Conservation (phyloP, 176 grass and related monocot species). For the Bolboschoenus planiculmis region DNA sequence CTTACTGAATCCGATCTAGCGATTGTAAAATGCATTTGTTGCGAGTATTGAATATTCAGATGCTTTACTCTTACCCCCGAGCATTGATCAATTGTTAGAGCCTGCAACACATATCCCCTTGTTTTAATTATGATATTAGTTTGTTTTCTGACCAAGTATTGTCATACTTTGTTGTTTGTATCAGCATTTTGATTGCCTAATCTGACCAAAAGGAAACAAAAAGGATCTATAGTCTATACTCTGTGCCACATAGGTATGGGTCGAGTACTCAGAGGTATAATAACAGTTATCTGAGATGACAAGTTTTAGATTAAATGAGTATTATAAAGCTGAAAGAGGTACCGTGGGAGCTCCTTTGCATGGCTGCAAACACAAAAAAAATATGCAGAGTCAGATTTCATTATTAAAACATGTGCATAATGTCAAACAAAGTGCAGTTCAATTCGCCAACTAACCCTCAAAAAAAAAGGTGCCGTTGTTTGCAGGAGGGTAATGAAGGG, state of each 20-base stretch:
- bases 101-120: slow-evolving; percentile 29
- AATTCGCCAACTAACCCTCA: too few relatives aligned
- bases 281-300: not conserved
- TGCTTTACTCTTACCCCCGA: slow-evolving; percentile 31
- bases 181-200: not conserved
- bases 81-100: slow-evolving; percentile 67
- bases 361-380: slow-evolving; percentile 30
- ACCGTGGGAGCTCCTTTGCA: slow-evolving; percentile 76
- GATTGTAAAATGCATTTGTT: slow-evolving; percentile 82
- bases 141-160: not conserved
- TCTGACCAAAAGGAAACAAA: not conserved
- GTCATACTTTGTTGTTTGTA: not conserved
- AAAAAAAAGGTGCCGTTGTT: too few relatives aligned
- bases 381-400: not conserved
- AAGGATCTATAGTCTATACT: not conserved
- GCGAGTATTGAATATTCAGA: slow-evolving; percentile 74
- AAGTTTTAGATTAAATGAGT: slow-evolving; percentile 1
- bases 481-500: not conserved
- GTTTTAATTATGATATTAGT: slow-evolving; percentile 4
- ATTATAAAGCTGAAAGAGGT: slow-evolving; percentile 10
- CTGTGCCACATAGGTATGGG: not conserved
- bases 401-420: not conserved
- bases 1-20: slow-evolving; percentile 42
- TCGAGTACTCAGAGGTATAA: not conserved
- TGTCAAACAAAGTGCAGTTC: not conserved